Conservation (phyloP, 2,329 filamentous ascomycete genomes). For the Cytospora paraplurivora region DNA sequence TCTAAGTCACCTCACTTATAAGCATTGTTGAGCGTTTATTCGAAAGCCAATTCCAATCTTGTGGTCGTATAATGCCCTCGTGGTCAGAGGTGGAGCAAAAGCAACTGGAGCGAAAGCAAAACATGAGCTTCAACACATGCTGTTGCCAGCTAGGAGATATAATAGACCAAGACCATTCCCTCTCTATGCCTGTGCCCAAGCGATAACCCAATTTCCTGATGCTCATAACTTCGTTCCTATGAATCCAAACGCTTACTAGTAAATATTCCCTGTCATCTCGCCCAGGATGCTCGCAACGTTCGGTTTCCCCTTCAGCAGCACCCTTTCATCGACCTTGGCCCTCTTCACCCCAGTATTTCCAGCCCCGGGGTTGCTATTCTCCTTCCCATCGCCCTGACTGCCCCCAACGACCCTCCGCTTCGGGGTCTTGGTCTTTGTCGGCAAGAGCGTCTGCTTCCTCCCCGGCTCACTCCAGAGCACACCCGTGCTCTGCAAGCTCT, state of each 20-base stretch:
- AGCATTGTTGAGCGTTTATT: conserved; percentile 1
- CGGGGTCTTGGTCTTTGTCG: conserved; percentile 15
- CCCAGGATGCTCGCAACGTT: conserved; percentile 79
- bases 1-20: conserved; percentile 12
- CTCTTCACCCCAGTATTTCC: conserved; percentile 49
- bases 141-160: conserved; percentile 18
- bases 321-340: conserved; percentile 60
- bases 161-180: conserved; percentile 19
- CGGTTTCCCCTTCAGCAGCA: conserved; percentile 65
- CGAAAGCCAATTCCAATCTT: background rate
- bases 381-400: conserved; percentile 39
- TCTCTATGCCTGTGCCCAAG: conserved; percentile 4
- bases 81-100: background rate
- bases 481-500: conserved; percentile 30
- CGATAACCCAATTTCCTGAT: background rate
- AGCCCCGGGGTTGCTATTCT: conserved; percentile 43
- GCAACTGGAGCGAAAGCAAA: background rate
- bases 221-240: background rate
- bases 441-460: conserved; percentile 5
- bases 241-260: conserved; percentile 24
- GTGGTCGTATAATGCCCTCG: background rate
- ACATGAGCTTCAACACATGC: background rate
- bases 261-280: conserved; percentile 54
- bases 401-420: conserved; percentile 7
- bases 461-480: conserved; percentile 11